Percentiles rank a stretch among this genome's conserved stretches.
phyloP scores from a whole-genome alignment of 1,284 basidiomycete genomes.

The Ganoderma lucidum region DNA sequence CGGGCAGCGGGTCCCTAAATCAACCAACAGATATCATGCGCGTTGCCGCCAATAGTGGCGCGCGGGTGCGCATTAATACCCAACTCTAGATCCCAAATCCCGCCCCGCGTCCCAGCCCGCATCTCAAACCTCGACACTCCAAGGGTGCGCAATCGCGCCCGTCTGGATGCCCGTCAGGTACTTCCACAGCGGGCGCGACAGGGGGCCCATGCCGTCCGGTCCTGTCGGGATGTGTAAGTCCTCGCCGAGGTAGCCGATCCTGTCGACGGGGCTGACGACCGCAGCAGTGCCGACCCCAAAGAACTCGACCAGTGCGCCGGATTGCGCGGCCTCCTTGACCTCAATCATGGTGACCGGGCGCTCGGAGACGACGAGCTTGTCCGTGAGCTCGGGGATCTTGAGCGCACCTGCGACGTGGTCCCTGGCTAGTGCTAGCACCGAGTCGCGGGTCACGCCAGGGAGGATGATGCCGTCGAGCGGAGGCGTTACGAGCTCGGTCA shows the following conservation, averaged over 20 bases:
- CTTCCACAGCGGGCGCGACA: constrained; percentile 85
- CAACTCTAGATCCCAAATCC: not conserved
- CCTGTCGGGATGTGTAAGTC: constrained; percentile 89
- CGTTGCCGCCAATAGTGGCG: not conserved
- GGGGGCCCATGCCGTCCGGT: constrained; percentile 86
- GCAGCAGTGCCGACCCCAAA: constrained; percentile 95
- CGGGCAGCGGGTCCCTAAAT: not conserved
- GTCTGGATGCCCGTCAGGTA: constrained; percentile 92
- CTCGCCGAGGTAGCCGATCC: constrained; percentile 87
- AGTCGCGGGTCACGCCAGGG: constrained; percentile 96
- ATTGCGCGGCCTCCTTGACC: constrained; percentile 75
- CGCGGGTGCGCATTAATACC: not conserved
- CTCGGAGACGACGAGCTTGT: constrained; percentile 81
- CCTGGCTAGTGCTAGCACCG: constrained; percentile 84
- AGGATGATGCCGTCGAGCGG: constrained; percentile 96
- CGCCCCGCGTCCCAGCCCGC: not conserved
- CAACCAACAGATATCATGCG: not conserved
- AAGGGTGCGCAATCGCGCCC: constrained; percentile 84
- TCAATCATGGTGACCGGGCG: constrained; percentile 91
- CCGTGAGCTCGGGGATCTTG: constrained; percentile 67
- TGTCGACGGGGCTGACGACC: constrained; percentile 84
- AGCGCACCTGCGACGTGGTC: constrained; percentile 73
- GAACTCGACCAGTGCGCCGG: constrained; percentile 85
- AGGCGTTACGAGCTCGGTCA: constrained; percentile 87
- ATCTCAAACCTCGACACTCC: constrained; percentile 68